Conservation (phyloP, 2,329 filamentous ascomycete genomes). For the Fusarium sp. region DNA sequence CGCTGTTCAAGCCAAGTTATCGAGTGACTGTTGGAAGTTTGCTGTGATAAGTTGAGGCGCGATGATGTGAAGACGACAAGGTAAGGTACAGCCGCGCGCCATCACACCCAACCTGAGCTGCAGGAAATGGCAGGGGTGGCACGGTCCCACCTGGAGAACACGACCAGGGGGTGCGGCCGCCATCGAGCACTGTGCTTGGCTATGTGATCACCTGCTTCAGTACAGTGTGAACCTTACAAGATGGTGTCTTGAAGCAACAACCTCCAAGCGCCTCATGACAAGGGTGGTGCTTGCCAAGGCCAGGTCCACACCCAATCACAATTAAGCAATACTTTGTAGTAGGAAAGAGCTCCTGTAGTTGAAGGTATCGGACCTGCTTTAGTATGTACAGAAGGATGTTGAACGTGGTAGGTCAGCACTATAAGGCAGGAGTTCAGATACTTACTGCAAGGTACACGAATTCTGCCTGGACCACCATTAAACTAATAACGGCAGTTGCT, state of each 20-base stretch:
- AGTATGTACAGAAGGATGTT: conserved; percentile 36
- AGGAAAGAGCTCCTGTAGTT: conserved; percentile 38
- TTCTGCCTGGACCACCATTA: conserved; percentile 20
- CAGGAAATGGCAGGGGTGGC: conserved; percentile 36
- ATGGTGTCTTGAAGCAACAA: conserved; percentile 13
- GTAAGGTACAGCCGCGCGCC: conserved; percentile 47
- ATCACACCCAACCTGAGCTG: conserved; percentile 37
- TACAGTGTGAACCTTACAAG: conserved; percentile 28
- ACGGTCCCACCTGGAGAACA: conserved; percentile 36
- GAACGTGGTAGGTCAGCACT: conserved; percentile 32
- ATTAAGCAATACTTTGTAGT: conserved; percentile 32
- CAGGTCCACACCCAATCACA: conserved; percentile 28
- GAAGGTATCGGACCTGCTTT: conserved; percentile 41
- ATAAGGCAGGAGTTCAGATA: conserved; percentile 27
- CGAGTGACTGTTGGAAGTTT: conserved; percentile 25
- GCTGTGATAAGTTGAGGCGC: conserved; percentile 42
- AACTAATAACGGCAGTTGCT: conserved; percentile 30
- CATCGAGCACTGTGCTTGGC: conserved; percentile 36
- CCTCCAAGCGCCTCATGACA: conserved; percentile 40
- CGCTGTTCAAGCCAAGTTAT: conserved; percentile 29
- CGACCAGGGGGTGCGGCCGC: conserved; percentile 13
- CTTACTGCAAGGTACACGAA: conserved; percentile 41
- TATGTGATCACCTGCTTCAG: background rate
- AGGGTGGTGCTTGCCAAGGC: conserved; percentile 29
- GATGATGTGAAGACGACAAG: conserved; percentile 39